Conservation (phyloP, 257 asterid genomes). For the Rauvolfia tetraphylla region DNA sequence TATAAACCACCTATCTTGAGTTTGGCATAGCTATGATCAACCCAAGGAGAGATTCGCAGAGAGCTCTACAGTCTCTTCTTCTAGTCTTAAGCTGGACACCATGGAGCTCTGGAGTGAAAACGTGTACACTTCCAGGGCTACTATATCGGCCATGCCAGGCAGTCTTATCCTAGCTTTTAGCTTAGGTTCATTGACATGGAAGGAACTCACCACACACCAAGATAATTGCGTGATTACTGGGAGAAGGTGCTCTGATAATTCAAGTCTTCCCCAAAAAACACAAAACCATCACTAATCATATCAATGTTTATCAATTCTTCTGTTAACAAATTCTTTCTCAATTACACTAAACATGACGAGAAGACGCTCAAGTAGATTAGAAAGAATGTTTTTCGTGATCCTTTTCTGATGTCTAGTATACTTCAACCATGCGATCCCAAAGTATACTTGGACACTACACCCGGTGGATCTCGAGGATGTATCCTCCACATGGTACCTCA, state of each 20-base stretch:
- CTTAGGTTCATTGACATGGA: not conserved
- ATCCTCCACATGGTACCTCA: constrained; percentile 82
- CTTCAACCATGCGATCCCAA: constrained; percentile 84
- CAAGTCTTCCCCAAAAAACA: not conserved
- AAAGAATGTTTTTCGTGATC: constrained; percentile 68
- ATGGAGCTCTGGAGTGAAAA: too few relatives aligned
- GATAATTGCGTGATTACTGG: not conserved
- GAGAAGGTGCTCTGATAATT: not conserved
- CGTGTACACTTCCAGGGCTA: not conserved
- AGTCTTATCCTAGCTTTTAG: not conserved
- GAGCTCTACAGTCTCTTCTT: not conserved
- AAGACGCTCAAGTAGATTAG: constrained; percentile 74
- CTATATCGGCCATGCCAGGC: not conserved
- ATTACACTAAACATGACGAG: constrained; percentile 68
- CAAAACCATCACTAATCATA: not conserved
- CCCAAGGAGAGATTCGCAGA: not conserved
- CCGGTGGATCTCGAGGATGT: constrained; percentile 63
- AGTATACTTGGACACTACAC: constrained; percentile 73
- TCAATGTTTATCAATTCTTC: constrained; percentile 21
- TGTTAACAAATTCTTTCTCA: constrained; percentile 83
- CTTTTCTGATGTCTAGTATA: constrained; percentile 67
- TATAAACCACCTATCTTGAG: not conserved
- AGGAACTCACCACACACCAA: not conserved
- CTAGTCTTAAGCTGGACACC: not conserved
- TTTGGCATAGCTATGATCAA: not conserved